A percentile compares a stretch with the other conserved stretches of the same genome.
Evolutionary conservation across 1,139 yeast genomes (phyloP).

Genomic region (Eremothecium coryli): DNA sequence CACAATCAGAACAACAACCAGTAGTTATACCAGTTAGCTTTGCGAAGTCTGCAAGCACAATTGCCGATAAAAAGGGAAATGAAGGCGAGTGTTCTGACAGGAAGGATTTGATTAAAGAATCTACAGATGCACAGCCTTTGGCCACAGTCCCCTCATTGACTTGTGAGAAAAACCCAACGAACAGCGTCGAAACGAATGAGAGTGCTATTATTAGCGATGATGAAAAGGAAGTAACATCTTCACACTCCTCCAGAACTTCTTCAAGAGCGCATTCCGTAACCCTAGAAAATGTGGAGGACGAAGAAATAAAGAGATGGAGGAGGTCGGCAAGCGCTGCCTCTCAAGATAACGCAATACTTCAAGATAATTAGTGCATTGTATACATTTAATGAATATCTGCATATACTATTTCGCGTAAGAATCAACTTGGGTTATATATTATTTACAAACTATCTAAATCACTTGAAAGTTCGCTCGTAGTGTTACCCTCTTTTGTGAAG

Average conservation of each 20-base stretch:
- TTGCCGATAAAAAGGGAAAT: background rate
- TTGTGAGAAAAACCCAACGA: background rate
- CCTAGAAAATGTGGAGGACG: conserved; percentile 28
- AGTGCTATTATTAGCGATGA: background rate
- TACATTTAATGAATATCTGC: too few relatives aligned
- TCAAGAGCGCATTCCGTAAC: conserved; percentile 9
- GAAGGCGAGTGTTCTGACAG: background rate
- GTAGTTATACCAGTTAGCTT: background rate
- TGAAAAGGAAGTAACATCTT: background rate
- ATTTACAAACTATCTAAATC: too few relatives aligned
- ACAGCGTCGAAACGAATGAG: too few relatives aligned
- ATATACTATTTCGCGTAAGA: too few relatives aligned
- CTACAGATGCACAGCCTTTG: background rate
- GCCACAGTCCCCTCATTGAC: background rate
- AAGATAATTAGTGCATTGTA: too few relatives aligned
- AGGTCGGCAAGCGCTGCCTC: conserved; percentile 18
- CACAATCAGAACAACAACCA: too few relatives aligned
- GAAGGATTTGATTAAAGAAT: background rate
- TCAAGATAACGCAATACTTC: conserved; percentile 20
- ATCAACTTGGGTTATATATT: too few relatives aligned
- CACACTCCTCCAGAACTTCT: too few relatives aligned
- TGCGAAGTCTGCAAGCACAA: background rate
- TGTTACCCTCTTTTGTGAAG: too few relatives aligned
- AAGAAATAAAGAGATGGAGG: conserved; percentile 22
- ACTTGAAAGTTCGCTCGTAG: too few relatives aligned